A percentile compares a stretch with the other conserved stretches of the same genome.
Conservation (phyloP, 2,329 filamentous ascomycete genomes). For the Fusarium robinianum region DNA sequence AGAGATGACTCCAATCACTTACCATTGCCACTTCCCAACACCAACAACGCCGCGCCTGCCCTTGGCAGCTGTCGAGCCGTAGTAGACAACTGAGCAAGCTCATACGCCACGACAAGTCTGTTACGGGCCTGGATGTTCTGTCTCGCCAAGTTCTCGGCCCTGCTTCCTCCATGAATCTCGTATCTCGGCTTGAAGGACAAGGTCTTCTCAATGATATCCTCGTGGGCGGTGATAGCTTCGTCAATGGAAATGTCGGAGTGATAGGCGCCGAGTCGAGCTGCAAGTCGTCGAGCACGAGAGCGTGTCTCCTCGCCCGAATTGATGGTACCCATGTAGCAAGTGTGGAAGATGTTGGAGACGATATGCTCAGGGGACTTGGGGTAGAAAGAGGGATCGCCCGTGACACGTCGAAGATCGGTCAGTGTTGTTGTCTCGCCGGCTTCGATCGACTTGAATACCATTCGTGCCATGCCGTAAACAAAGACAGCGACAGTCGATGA, state of each 20-base stretch:
- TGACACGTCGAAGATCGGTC: conserved; percentile 34
- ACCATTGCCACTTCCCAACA: conserved; percentile 33
- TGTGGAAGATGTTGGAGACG: conserved; percentile 44
- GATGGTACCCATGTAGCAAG: conserved; percentile 63
- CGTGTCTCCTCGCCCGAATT: conserved; percentile 64
- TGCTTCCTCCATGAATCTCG: conserved; percentile 63
- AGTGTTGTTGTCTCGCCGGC: conserved; percentile 36
- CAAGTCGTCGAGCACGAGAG: no score
- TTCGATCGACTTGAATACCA: conserved; percentile 58
- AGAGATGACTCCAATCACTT: no score
- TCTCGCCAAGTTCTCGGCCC: conserved; percentile 53
- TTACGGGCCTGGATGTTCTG: neutral
- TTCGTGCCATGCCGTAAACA: conserved; percentile 56
- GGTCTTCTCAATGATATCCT: conserved; percentile 57
- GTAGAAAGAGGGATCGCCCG: conserved; percentile 44
- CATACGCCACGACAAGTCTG: conserved; percentile 35
- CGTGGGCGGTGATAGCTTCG: conserved; percentile 29
- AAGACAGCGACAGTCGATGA: conserved; percentile 35
- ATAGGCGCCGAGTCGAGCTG: conserved; percentile 6
- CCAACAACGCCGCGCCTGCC: conserved; percentile 27
- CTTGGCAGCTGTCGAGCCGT: conserved; percentile 21
- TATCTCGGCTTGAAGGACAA: conserved; percentile 56
- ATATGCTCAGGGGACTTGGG: conserved; percentile 63
- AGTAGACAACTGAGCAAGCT: conserved; percentile 45
- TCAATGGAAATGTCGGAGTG: conserved; percentile 51